Conservation (phyloP, 805 yeast species). For the Yarrowia porcina region DNA sequence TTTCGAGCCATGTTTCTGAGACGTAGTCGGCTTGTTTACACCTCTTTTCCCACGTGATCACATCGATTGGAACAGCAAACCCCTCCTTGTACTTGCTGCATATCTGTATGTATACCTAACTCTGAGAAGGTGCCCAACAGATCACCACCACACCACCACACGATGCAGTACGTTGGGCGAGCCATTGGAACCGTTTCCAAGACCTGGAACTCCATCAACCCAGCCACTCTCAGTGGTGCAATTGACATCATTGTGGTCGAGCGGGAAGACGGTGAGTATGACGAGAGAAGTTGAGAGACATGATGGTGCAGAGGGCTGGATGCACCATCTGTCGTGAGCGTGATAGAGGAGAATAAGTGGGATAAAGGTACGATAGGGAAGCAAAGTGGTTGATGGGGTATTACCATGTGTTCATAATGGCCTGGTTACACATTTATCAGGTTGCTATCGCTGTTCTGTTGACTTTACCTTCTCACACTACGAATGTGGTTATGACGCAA, state of each 20-base stretch:
- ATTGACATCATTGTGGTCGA: constrained; percentile 94
- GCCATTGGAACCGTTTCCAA: constrained; percentile 93
- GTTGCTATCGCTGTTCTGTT: neutral
- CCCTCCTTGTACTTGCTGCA: constrained; percentile 23
- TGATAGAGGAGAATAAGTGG: too few relatives aligned
- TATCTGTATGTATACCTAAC: constrained; percentile 7
- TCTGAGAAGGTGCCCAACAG: constrained; percentile 19
- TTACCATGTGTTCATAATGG: neutral
- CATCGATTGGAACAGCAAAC: constrained; percentile 24
- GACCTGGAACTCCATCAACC: constrained; percentile 96
- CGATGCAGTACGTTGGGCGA: constrained; percentile 94
- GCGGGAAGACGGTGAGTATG: constrained; percentile 61
- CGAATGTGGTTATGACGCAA: too few relatives aligned
- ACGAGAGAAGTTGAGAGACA: neutral
- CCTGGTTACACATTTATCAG: neutral
- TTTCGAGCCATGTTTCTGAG: neutral
- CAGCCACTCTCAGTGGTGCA: constrained; percentile 94
- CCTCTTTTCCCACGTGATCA: constrained; percentile 5
- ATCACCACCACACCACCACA: constrained; percentile 15
- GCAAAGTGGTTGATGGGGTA: too few relatives aligned
- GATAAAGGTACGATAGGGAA: neutral
- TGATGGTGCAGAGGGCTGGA: neutral
- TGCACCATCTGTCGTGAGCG: neutral
- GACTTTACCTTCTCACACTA: too few relatives aligned
- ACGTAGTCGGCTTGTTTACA: neutral